Base-by-base conservation (phyloP, 164 flowering plant species). In the Chloranthus sessilifolius region DNA sequence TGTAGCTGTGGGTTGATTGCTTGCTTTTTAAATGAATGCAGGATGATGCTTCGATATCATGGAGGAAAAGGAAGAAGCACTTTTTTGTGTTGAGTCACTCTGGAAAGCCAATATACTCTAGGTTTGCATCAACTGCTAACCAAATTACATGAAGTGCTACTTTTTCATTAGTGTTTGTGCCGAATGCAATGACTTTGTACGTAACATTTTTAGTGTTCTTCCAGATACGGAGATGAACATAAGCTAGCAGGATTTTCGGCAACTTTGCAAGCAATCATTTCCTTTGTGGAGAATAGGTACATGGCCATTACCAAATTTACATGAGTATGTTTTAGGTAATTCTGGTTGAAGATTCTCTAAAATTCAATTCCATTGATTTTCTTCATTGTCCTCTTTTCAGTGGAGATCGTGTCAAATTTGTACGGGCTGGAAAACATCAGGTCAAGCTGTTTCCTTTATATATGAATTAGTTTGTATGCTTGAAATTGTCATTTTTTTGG, bases 11-110 rank as follows among this genome's bases (percentile, higher is more conserved):
- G 8, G 20, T 37, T 36, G 6, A 31, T 2, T 31, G 9, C 15
- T 53, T 24, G 17, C 16, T 15, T 56, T 36, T 45, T 59, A 19
- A 58, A 59, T 76, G 59, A 64, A 67, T 78, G 82, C 88, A 94
- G 99, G 99, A 89, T 71, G 99, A 94, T 77, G 86, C 85, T 50
- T 94, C 99, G 21, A 55, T 80, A 43, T 89, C 99, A 34, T 94
- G 99, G 99, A 83, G 97, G 59, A 87, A 87, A 69, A 83, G 97
- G 74, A 94, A 94, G 73, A 94, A 94, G 59, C 99, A 94, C 61
- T 94, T 81, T 54, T 71, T 94, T 67, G 72, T 94, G 28, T 71
- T 89, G 67, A 94, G 99, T 59, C 46, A 94, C 72, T 87, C 97
- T 39, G 99, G 99, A 10, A 94, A 89, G 64, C 99, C 99, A 16